A percentile compares a stretch with the other conserved stretches of the same genome.
Conservation (phyloP, 1,284 basidiomycete species). For the Irpex lacteus region DNA sequence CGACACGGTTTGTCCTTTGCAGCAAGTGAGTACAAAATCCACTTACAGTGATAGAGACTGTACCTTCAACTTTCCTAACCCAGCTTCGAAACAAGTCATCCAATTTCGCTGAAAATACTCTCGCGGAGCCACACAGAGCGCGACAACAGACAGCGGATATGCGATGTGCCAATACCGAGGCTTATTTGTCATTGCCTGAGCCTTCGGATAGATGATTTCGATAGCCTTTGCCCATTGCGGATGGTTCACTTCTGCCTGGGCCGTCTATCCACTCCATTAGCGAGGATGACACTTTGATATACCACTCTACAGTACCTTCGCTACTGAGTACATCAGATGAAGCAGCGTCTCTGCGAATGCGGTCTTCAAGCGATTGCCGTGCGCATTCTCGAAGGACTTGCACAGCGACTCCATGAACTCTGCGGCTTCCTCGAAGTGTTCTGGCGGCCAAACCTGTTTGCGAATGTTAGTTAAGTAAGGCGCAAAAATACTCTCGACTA, state of each 20-base stretch:
- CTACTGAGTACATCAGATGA: slow-evolving; percentile 83
- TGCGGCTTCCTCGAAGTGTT: slow-evolving; percentile 90
- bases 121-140: slow-evolving; percentile 85
- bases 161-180: slow-evolving; percentile 90
- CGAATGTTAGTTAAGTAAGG: not conserved
- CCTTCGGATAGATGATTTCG: slow-evolving; percentile 81
- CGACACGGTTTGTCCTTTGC: slow-evolving; percentile 75
- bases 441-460: slow-evolving; percentile 85
- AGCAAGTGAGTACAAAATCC: not conserved
- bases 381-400: slow-evolving; percentile 81
- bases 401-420: slow-evolving; percentile 88
- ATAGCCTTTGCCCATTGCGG: slow-evolving; percentile 93
- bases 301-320: slow-evolving; percentile 59
- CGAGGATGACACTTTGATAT: slow-evolving; percentile 12
- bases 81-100: slow-evolving; percentile 68
- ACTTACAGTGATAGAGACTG: slow-evolving; percentile 1
- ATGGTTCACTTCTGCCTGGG: slow-evolving; percentile 95
- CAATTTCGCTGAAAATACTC: slow-evolving; percentile 86
- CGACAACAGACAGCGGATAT: slow-evolving; percentile 83
- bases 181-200: slow-evolving; percentile 85
- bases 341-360: slow-evolving; percentile 86
- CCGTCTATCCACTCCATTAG: slow-evolving; percentile 53
- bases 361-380: slow-evolving; percentile 82
- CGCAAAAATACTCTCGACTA: slow-evolving; percentile 9
- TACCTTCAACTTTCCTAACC: slow-evolving; percentile 81